These are phyloP conservation scores for Coemansia javaensis DNA, from an alignment of 192 early-diverging fungal genomes.

Conservation along the genomic window DNA sequence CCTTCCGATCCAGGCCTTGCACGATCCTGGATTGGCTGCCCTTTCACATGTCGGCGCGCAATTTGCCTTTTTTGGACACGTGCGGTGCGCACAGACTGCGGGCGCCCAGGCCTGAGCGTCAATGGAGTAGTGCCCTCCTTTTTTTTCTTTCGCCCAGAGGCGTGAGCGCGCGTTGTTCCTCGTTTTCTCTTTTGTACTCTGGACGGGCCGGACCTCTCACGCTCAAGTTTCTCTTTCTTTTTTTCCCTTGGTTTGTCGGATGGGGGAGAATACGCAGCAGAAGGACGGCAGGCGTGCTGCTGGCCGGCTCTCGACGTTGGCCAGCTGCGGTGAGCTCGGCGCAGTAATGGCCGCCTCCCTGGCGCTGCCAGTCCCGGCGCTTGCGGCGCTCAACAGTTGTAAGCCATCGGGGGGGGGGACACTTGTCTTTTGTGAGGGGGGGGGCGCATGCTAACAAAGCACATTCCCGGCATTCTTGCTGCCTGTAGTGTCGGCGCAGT, in stretches of 20 bases:
- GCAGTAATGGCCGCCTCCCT: conserved; percentile 21
- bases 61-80: no score
- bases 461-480: not conserved
- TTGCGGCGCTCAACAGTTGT: conserved; percentile 35
- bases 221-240: no score
- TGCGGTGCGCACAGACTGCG: no score
- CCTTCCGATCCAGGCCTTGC: no score
- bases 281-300: not conserved
- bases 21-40: no score
- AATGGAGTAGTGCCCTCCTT: not conserved
- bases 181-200: not conserved
- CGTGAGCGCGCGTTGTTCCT: not conserved
- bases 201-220: no score
- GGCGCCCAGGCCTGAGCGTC: no score
- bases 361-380: conserved; percentile 31
- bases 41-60: not conserved
- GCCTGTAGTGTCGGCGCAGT: conserved; percentile 26
- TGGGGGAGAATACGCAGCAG: no score
- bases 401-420: conserved; percentile 1
- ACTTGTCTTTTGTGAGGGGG: no score
- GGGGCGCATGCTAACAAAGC: no score
- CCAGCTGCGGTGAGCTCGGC: conserved; percentile 17
- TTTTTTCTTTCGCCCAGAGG: not conserved
- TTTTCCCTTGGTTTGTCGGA: no score
- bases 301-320: conserved; percentile 4